Conservation (phyloP, 352 stramenopile genomes). For the Phytophthora litchii region DNA sequence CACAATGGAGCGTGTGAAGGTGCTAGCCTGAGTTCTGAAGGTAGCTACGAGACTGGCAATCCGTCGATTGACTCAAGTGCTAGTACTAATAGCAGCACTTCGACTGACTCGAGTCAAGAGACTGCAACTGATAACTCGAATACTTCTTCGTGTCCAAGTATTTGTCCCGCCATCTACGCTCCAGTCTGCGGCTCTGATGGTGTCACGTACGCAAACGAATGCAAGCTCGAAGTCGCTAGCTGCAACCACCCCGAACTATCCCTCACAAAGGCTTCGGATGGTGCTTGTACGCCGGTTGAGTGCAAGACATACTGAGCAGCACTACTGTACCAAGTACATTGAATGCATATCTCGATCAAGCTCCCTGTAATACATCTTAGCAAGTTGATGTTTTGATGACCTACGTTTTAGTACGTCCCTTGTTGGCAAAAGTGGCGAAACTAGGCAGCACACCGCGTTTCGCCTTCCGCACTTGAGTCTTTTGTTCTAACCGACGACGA, state of each 20-base stretch:
- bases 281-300: constrained; percentile 13
- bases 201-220: constrained; percentile 43
- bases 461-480: constrained; percentile 48
- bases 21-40: constrained; percentile 5
- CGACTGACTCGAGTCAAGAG: constrained; percentile 14
- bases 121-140: neutral
- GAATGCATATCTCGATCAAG: constrained; percentile 12
- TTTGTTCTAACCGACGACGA: constrained; percentile 47
- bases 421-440: constrained; percentile 46
- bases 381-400: neutral
- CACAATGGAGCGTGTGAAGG: constrained; percentile 37
- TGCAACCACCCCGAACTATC: constrained; percentile 29
- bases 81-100: constrained; percentile 3
- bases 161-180: constrained; percentile 34
- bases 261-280: constrained; percentile 19
- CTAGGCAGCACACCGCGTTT: constrained; percentile 62
- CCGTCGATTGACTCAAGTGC: constrained; percentile 5
- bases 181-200: constrained; percentile 45
- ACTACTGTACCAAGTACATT: neutral
- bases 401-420: constrained; percentile 12
- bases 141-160: constrained; percentile 16
- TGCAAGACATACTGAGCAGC: constrained; percentile 11
- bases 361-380: neutral
- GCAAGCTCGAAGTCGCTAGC: constrained; percentile 26
- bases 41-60: constrained; percentile 1